Conservation (phyloP, 345 rosid genomes). For the Aurinia saxatilis region DNA sequence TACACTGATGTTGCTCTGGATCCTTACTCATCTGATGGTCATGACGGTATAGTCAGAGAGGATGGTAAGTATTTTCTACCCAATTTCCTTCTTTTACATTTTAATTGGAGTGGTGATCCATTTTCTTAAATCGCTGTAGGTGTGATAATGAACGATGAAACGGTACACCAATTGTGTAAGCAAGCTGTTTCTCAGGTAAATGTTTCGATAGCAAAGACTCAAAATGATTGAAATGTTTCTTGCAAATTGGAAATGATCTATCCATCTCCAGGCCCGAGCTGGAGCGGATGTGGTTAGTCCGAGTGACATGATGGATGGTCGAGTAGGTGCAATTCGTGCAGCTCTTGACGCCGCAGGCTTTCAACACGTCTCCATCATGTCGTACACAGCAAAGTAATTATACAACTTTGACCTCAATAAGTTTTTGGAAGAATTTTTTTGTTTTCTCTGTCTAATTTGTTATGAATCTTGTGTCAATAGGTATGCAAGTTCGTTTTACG, state of each 20-base stretch:
- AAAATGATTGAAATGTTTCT: background rate
- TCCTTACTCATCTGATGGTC: constrained; percentile 59
- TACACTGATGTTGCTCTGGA: constrained; percentile 55
- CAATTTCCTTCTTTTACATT: background rate
- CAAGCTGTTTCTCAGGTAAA: constrained; percentile 32
- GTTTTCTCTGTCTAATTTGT: background rate
- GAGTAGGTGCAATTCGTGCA: constrained; percentile 80
- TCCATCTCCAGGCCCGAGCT: constrained; percentile 60
- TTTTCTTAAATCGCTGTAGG: constrained; percentile 5
- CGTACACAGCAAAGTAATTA: constrained; percentile 92
- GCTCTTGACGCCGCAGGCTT: constrained; percentile 96
- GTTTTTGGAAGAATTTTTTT: background rate
- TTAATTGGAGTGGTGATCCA: background rate
- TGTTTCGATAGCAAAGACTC: background rate
- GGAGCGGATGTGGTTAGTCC: constrained; percentile 99
- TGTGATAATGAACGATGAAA: constrained; percentile 25
- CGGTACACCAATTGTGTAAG: constrained; percentile 30
- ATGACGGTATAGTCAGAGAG: constrained; percentile 51
- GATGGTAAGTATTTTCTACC: constrained; percentile 29
- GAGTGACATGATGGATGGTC: constrained; percentile 99
- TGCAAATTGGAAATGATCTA: background rate
- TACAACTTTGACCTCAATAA: background rate
- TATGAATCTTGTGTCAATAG: constrained; percentile 33
- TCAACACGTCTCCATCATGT: constrained; percentile 90
- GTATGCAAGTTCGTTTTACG: constrained; percentile 93